phyloP scores from a whole-genome alignment of 2,329 filamentous ascomycete genomes.

The Fonsecaea monophora region DNA sequence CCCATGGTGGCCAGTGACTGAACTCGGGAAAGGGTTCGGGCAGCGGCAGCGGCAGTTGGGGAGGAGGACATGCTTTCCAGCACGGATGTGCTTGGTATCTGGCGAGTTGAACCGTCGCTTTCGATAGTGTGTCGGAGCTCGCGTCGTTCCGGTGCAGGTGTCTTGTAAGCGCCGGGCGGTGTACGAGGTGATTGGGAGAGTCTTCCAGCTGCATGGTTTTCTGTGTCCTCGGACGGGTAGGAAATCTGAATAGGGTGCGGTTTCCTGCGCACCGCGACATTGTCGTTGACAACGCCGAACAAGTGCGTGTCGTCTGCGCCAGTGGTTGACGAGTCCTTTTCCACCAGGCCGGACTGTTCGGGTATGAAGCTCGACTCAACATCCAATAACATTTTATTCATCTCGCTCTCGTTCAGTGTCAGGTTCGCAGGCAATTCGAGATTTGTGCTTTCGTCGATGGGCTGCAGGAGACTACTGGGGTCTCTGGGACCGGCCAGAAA shows the following conservation, averaged over 20 bases:
- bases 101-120: slow-evolving; percentile 35
- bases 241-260: slow-evolving; percentile 31
- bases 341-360: slow-evolving; percentile 56
- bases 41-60: slow-evolving; percentile 53
- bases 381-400: slow-evolving; percentile 66
- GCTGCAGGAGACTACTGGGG: slow-evolving; percentile 37
- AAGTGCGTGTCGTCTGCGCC: slow-evolving; percentile 54
- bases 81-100: slow-evolving; percentile 46
- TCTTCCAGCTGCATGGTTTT: slow-evolving; percentile 19
- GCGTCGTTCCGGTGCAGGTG: slow-evolving; percentile 39
- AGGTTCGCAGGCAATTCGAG: slow-evolving; percentile 41
- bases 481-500: slow-evolving; percentile 31
- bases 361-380: slow-evolving; percentile 69
- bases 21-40: slow-evolving; percentile 49
- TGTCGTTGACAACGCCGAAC: slow-evolving; percentile 47
- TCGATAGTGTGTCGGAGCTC: slow-evolving; percentile 34
- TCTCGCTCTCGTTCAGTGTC: slow-evolving; percentile 63
- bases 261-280: slow-evolving; percentile 35
- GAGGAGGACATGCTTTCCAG: slow-evolving; percentile 54
- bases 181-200: slow-evolving; percentile 37
- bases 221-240: slow-evolving; percentile 22
- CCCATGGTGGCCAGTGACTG: slow-evolving; percentile 46
- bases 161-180: slow-evolving; percentile 43
- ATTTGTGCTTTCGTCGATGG: slow-evolving; percentile 31
- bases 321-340: slow-evolving; percentile 34